Evolutionary conservation across 2,329 filamentous ascomycete species (phyloP).

Genomic region (Diaporthe helianthi): DNA sequence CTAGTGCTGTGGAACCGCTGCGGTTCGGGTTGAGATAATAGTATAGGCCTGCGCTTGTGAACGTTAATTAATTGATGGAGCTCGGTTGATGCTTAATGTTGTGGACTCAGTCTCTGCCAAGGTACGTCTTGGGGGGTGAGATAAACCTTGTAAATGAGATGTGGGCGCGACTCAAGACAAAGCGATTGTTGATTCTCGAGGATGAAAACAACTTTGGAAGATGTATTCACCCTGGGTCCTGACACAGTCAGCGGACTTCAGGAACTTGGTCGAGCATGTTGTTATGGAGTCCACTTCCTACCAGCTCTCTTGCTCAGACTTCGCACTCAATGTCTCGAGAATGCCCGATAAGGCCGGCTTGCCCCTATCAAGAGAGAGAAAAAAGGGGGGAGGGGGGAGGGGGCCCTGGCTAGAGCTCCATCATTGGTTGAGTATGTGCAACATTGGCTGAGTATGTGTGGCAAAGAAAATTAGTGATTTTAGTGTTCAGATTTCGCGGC

Average conservation of each 20-base stretch:
- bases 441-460: no score
- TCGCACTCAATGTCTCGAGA: neutral
- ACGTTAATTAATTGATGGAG: slow-evolving; percentile 12
- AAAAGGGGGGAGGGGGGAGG: neutral
- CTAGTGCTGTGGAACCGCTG: neutral
- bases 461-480: neutral
- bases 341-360: neutral
- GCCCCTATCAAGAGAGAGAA: neutral
- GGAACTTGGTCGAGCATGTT: neutral
- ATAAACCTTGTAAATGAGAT: neutral
- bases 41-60: neutral
- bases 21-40: neutral
- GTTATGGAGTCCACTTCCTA: neutral
- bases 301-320: neutral
- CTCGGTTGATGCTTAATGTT: neutral
- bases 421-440: no score
- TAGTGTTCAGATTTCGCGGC: neutral
- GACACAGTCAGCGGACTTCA: no score
- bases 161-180: neutral
- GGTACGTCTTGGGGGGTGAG: neutral
- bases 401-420: slow-evolving; percentile 5
- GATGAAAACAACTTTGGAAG: neutral
- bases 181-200: neutral
- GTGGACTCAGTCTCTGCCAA: slow-evolving; percentile 1
- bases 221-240: neutral